Conservation (phyloP, 2,329 filamentous ascomycete species). For the Diplocarpon mali region DNA sequence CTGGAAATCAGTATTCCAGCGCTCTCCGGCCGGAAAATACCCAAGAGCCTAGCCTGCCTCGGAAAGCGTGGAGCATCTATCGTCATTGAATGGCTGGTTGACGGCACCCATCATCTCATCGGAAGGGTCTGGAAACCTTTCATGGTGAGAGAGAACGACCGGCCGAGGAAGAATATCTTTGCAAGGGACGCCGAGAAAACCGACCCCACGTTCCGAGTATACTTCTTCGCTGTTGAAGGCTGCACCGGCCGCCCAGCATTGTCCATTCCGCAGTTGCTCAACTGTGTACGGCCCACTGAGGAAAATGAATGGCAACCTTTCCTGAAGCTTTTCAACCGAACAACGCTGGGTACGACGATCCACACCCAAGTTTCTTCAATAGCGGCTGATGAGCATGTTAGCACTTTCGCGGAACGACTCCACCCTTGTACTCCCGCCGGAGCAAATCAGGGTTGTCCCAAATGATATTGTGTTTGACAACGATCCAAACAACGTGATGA, state of each 20-base stretch:
- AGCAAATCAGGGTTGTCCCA: constrained; percentile 32
- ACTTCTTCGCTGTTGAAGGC: constrained; percentile 45
- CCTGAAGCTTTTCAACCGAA: constrained; percentile 48
- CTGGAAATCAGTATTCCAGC: constrained; percentile 43
- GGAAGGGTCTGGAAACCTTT: constrained; percentile 25
- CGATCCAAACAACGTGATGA: constrained; percentile 54
- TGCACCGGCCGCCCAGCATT: constrained; percentile 20
- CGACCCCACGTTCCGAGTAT: constrained; percentile 32
- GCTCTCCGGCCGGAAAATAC: constrained; percentile 24
- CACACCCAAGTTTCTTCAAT: neutral
- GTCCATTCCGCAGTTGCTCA: constrained; percentile 33
- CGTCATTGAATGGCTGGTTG: constrained; percentile 32
- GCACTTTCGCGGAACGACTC: constrained; percentile 34
- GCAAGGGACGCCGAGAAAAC: constrained; percentile 19
- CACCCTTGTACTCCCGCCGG: constrained; percentile 32
- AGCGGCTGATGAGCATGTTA: constrained; percentile 18
- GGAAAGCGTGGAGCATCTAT: constrained; percentile 26
- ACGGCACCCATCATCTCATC: constrained; percentile 18
- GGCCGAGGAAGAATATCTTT: constrained; percentile 29
- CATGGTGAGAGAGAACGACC: constrained; percentile 17
- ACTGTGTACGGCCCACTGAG: constrained; percentile 39
- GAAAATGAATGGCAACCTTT: constrained; percentile 36
- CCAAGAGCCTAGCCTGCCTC: constrained; percentile 25
- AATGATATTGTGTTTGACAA: constrained; percentile 10
- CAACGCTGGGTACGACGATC: constrained; percentile 37